Evolutionary conservation across 768 basidiomycete genomes (phyloP), one percentile per base, ranked within the genome.

Genomic region (Phlebiopsis flavidoalba): DNA sequence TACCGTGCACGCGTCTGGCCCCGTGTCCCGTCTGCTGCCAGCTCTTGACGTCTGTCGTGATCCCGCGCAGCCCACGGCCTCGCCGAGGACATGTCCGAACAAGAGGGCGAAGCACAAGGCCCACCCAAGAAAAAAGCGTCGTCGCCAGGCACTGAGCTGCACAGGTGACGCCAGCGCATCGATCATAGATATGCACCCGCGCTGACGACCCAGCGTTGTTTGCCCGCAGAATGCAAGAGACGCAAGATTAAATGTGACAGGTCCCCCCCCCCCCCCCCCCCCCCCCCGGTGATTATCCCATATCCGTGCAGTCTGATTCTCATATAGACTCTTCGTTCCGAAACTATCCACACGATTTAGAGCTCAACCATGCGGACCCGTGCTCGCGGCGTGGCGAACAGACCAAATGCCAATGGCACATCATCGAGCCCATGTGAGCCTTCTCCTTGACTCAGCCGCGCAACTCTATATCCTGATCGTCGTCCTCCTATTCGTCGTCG

Each of bases 211-310:
- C 40, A 46, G 22, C 51, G 36, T 54, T 46, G 49, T 59, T 62
- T 60, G 45, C 56, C 46, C 58, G 52, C 69, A 91, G 91, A 92
- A 72, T 93, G 91, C 72, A 93, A 93, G 72, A 77, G 91, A 67
- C 82, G 91, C 47, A 93, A 93, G 79, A 93, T 93, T 73, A 89
- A 88, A 70, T 93, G 91, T 72, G 90, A 93, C 77, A 88, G 88
- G 88, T 88, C 70, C n/a, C n/a, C n/a, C n/a, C n/a, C n/a, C n/a
- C n/a, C n/a, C n/a, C n/a, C n/a, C n/a, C n/a, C n/a, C n/a, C n/a
- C n/a, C n/a, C n/a, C n/a, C n/a, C n/a, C 53, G 68, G 77, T 57
- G 69, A 59, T 58, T 59, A 60, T 37, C 55, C 68, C 58, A 60
- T 55, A 58, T 60, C 57, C 62, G 47, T 57, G 45, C 26, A 43